Base-by-base conservation (phyloP, 108 stramenopile genomes). In the Craspedostauros australis region DNA sequence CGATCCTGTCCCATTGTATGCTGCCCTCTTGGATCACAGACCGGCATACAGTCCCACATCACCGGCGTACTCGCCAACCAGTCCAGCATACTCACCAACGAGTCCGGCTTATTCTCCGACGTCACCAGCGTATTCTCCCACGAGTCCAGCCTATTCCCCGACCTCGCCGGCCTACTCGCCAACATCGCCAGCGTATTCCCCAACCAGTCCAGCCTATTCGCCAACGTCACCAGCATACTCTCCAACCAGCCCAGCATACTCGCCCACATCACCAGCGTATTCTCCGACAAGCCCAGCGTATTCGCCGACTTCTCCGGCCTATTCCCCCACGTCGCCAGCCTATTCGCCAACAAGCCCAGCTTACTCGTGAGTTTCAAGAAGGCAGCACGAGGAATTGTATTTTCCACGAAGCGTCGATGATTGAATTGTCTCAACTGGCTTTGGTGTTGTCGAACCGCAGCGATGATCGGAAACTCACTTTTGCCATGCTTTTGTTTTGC, bases 31-130 rank as follows among this genome's bases (percentile, higher is more conserved):
- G 18, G 43, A 49, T 5, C 46, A n/a, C 60, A 9, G 53, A 15
- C 66, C 85, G 7, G 87, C 88, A 0, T 88, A 79, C 38, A 69
- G 69, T 23, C 93, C 93, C 0, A 93, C 90, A 16, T 72, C 68
- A 38, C 96, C 96, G 5, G 85, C 80, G n/a, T 95, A 93, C 66
- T 70, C 68, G 6, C 94, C 94, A 1, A 90, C 90, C 2, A 70
- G 62, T 25, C 92, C 93, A 9, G 85, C 88, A 0, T 86, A 77
- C 48, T 50, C 49, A 11, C 88, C 91, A 2, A 89, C 88, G 4
- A 70, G 66, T 43, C 96, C 96, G 47, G 81, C 74, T 2, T 93
- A 95, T 53, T 72, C 65, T 7, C 91, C 88, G 5, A 89, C 87
- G 1, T 68, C 54, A 28, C 88, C 89, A 7, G 75, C 74, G 11